These are phyloP conservation scores for Populus ilicifolia DNA, from an alignment of 345 rosid species.

Conservation along the genomic window DNA sequence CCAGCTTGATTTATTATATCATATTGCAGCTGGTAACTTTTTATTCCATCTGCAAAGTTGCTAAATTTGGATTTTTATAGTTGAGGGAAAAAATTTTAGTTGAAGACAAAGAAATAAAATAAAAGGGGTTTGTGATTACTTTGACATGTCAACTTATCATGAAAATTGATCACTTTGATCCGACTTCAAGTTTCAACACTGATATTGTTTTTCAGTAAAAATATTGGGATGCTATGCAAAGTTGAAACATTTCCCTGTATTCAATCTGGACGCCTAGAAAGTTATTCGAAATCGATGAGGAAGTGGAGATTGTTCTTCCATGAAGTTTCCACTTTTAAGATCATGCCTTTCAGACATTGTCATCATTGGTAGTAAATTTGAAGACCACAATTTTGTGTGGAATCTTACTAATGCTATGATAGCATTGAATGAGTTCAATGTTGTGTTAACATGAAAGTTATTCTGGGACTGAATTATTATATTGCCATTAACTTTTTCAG, in stretches of 20 bases:
- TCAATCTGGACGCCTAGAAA: background rate
- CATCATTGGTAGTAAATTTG: background rate
- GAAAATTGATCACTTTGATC: too few relatives aligned
- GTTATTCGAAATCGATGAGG: background rate
- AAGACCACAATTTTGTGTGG: background rate
- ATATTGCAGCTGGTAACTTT: background rate
- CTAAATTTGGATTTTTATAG: too few relatives aligned
- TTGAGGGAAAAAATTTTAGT: too few relatives aligned
- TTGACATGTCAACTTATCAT: too few relatives aligned
- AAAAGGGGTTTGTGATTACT: too few relatives aligned
- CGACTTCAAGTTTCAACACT: too few relatives aligned
- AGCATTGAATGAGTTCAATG: background rate
- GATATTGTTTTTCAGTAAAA: too few relatives aligned
- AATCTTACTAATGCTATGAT: background rate
- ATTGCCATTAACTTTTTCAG: slow-evolving; percentile 21
- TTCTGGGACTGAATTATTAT: background rate
- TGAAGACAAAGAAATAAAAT: too few relatives aligned
- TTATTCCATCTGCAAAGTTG: too few relatives aligned
- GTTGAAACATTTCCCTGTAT: background rate
- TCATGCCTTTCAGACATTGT: background rate
- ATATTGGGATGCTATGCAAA: background rate
- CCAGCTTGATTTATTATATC: background rate
- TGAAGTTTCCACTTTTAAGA: background rate
- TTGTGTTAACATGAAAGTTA: background rate
- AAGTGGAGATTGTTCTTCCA: background rate